Evolutionary conservation across 2,329 filamentous ascomycete genomes (phyloP).

Genomic region (Trichoderma atrobrunneum): DNA sequence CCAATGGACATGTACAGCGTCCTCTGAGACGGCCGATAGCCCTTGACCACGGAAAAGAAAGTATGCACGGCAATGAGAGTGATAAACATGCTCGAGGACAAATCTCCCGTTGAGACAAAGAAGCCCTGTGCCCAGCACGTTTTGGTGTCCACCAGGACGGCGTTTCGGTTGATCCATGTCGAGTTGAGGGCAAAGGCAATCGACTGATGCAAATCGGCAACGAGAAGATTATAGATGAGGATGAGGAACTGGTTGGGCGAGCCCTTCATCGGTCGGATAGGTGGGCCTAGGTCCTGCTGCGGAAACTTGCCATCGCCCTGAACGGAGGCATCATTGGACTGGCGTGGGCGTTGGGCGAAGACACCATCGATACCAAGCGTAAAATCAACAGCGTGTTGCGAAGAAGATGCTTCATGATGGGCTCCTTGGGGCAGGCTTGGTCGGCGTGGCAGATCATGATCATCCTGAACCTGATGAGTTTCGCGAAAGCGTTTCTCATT

Average conservation of each 20-base stretch:
- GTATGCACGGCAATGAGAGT: slow-evolving; percentile 65
- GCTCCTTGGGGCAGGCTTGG: slow-evolving; percentile 4
- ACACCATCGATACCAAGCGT: slow-evolving; percentile 37
- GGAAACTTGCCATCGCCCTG: background rate
- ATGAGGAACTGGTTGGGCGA: slow-evolving; percentile 65
- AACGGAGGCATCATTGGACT: background rate
- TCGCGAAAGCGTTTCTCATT: background rate
- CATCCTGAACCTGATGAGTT: background rate
- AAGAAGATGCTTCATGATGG: slow-evolving; percentile 6
- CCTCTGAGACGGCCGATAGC: slow-evolving; percentile 49
- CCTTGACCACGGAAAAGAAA: slow-evolving; percentile 59
- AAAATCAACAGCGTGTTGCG: slow-evolving; percentile 33
- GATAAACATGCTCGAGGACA: slow-evolving; percentile 66
- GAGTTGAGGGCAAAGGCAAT: slow-evolving; percentile 62
- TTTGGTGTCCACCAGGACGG: slow-evolving; percentile 50
- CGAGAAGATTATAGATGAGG: slow-evolving; percentile 65
- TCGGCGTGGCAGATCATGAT: slow-evolving; percentile 13
- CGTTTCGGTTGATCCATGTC: slow-evolving; percentile 54
- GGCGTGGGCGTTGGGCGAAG: slow-evolving; percentile 25
- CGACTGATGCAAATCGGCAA: slow-evolving; percentile 66
- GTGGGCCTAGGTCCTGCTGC: background rate
- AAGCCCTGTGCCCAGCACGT: slow-evolving; percentile 66
- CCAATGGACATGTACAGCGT: slow-evolving; percentile 49
- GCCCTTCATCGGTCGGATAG: slow-evolving; percentile 28
- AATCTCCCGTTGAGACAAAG: slow-evolving; percentile 63